Evolutionary conservation across 495 filamentous ascomycete species (phyloP).

Genomic region (Ramalina intermedia): DNA sequence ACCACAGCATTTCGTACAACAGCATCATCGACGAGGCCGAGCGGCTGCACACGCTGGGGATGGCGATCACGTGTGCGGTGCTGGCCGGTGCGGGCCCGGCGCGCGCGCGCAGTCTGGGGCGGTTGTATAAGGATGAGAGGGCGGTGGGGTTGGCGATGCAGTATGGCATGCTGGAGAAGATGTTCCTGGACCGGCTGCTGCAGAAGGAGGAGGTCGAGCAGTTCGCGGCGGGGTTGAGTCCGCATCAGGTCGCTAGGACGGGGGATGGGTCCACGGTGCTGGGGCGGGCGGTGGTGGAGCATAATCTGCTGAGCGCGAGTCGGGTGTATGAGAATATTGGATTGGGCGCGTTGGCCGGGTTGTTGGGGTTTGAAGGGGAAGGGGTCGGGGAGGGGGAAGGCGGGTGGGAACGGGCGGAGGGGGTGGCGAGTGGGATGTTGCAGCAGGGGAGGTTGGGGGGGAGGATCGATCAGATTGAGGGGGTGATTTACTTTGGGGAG

Average conservation of each 20-base stretch:
- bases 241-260: constrained; percentile 80
- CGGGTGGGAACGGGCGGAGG: constrained; percentile 62
- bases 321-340: constrained; percentile 82
- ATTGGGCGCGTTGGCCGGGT: constrained; percentile 56
- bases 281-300: constrained; percentile 87
- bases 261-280: constrained; percentile 85
- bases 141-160: constrained; percentile 53
- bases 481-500: constrained; percentile 73
- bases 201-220: constrained; percentile 65
- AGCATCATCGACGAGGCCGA: constrained; percentile 69
- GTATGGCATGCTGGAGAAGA: constrained; percentile 87
- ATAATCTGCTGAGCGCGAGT: constrained; percentile 79
- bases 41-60: constrained; percentile 65
- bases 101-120: constrained; percentile 62
- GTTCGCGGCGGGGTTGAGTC: constrained; percentile 64
- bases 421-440: constrained; percentile 86
- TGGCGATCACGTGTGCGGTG: constrained; percentile 89
- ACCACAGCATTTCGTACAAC: constrained; percentile 70
- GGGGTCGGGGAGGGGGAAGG: constrained; percentile 90
- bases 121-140: constrained; percentile 89
- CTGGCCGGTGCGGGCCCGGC: constrained; percentile 81
- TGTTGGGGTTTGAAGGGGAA: constrained; percentile 65
- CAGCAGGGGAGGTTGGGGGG: constrained; percentile 79
- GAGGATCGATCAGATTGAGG: constrained; percentile 87
- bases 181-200: constrained; percentile 84